Conservation (phyloP, 2,329 filamentous ascomycete genomes). For the Diaporthe longicolla region DNA sequence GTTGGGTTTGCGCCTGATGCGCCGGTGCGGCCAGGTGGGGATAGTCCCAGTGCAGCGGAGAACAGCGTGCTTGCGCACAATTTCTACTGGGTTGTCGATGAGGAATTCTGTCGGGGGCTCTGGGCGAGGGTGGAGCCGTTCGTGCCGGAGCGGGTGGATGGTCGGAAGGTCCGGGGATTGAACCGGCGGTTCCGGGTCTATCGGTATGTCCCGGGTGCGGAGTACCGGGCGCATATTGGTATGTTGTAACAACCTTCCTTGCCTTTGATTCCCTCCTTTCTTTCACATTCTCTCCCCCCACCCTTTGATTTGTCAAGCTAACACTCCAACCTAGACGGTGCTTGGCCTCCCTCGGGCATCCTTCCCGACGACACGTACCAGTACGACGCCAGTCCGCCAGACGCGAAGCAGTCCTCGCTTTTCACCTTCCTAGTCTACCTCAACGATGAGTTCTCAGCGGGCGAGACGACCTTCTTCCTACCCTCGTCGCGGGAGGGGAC, state of each 20-base stretch:
- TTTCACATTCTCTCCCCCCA: neutral
- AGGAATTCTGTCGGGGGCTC: constrained; percentile 72
- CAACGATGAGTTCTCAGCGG: constrained; percentile 43
- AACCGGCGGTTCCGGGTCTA: constrained; percentile 81
- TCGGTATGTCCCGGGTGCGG: constrained; percentile 79
- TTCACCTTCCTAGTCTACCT: constrained; percentile 71
- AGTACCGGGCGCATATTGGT: constrained; percentile 77
- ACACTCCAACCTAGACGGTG: constrained; percentile 62
- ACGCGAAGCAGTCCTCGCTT: constrained; percentile 74
- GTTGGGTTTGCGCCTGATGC: constrained; percentile 78
- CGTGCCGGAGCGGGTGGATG: constrained; percentile 68
- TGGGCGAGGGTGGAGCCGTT: constrained; percentile 73
- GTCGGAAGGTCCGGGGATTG: constrained; percentile 71
- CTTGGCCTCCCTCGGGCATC: constrained; percentile 80
- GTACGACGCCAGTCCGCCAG: constrained; percentile 74
- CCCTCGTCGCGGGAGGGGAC: constrained; percentile 74
- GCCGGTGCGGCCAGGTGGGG: constrained; percentile 74
- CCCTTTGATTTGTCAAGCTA: neutral
- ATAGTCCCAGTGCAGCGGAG: constrained; percentile 65
- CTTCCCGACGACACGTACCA: constrained; percentile 70
- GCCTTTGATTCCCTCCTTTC: no score
- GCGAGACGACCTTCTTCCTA: constrained; percentile 62
- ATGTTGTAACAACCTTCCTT: neutral
- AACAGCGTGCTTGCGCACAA: constrained; percentile 78
- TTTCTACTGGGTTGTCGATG: constrained; percentile 80